A percentile compares a stretch with the other conserved stretches of the same genome.
Conservation (phyloP, 2,329 filamentous ascomycete genomes). For the Talaromyces albobiverticillius region DNA sequence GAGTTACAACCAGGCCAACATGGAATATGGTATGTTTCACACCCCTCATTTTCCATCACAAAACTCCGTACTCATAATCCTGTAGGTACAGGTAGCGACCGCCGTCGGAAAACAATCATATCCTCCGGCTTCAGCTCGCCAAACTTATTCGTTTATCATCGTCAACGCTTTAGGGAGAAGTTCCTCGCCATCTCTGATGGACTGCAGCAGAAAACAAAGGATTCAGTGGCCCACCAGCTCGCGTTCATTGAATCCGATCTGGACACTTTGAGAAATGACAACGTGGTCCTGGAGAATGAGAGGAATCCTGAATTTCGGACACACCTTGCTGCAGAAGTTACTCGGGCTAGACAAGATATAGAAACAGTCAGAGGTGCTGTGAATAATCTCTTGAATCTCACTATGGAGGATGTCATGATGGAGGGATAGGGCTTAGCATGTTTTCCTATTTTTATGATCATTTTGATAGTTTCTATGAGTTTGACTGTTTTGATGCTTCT, state of each 20-base stretch:
- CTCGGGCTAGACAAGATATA: constrained; percentile 4
- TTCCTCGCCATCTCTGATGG: constrained; percentile 7
- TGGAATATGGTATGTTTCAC: not conserved
- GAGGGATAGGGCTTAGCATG: constrained; percentile 1
- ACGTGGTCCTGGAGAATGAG: constrained; percentile 6
- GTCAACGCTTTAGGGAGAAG: not conserved
- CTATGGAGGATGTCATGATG: not conserved
- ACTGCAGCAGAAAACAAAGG: constrained; percentile 4
- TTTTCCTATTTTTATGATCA: not conserved
- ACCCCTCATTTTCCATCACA: not conserved
- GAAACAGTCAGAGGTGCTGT: not conserved
- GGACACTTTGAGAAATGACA: constrained; percentile 5
- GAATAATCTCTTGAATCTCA: not conserved
- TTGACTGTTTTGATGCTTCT: no score
- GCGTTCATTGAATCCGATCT: not conserved
- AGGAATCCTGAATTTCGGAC: constrained; percentile 3
- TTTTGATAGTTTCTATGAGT: not conserved
- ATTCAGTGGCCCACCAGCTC: not conserved
- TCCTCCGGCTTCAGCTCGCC: not conserved
- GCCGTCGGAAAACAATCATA: constrained; percentile 1
- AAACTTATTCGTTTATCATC: not conserved
- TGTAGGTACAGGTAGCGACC: constrained; percentile 1
- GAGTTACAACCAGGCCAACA: not conserved
- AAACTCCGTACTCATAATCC: constrained; percentile 1
- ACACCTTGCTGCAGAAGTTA: not conserved